Evolutionary conservation across 768 basidiomycete species (phyloP).

Genomic region (Kwoniella dendrophila): DNA sequence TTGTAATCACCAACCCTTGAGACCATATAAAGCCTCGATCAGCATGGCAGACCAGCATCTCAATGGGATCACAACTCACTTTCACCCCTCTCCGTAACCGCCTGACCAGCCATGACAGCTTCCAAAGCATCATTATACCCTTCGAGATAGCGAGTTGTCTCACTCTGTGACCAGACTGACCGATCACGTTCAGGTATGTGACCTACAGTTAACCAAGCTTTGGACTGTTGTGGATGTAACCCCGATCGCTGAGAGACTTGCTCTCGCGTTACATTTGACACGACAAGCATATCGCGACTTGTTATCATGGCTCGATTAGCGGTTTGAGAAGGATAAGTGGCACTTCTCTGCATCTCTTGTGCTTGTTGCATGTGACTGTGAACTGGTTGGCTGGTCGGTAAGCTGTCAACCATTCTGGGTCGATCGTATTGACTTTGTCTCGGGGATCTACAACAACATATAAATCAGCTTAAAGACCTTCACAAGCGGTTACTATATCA

Average conservation of each 20-base stretch:
- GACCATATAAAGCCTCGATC: no score
- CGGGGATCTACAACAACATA: not conserved
- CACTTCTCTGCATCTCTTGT: conserved; percentile 6
- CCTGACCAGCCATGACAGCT: not conserved
- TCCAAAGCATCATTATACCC: conserved; percentile 5
- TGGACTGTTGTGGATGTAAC: no score
- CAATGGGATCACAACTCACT: not conserved
- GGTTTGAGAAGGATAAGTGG: not conserved
- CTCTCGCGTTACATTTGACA: no score
- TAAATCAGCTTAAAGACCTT: not conserved
- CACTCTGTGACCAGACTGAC: not conserved
- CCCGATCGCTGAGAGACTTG: no score
- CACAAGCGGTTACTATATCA: not conserved
- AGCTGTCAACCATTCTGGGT: not conserved
- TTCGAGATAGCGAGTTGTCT: not conserved
- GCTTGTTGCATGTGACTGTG: not conserved
- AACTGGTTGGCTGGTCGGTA: not conserved
- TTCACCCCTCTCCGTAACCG: not conserved
- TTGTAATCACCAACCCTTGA: no score
- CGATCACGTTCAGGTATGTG: not conserved
- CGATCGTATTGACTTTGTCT: not conserved
- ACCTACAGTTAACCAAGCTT: not conserved
- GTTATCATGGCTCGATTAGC: not conserved
- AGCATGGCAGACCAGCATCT: not conserved
- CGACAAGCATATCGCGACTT: no score